Conservation (phyloP, 257 asterid genomes). For the Thymus quinquecostatus region DNA sequence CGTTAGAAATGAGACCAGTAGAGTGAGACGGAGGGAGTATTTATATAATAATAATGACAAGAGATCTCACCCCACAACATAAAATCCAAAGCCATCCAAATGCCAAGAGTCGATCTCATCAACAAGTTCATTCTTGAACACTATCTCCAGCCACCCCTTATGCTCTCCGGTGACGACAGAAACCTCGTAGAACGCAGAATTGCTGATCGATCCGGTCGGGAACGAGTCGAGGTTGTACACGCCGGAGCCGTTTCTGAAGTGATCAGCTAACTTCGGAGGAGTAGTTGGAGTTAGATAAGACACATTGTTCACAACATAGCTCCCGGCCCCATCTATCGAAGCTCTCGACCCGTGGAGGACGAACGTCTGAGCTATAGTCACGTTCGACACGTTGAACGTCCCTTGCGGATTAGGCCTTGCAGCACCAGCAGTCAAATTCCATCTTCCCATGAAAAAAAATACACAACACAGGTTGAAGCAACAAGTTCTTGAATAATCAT, state of each 20-base stretch:
- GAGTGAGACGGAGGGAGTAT: too few relatives aligned
- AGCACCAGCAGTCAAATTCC: slow-evolving; percentile 59
- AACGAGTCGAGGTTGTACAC: slow-evolving; percentile 44
- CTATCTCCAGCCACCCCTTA: slow-evolving; percentile 55
- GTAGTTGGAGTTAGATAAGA: slow-evolving; percentile 52
- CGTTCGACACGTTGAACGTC: slow-evolving; percentile 49
- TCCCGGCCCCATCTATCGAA: slow-evolving; percentile 35
- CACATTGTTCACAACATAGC: slow-evolving; percentile 48
- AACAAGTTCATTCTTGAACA: slow-evolving; percentile 46
- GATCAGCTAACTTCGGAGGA: slow-evolving; percentile 57
- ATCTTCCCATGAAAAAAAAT: slow-evolving; percentile 32
- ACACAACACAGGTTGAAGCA: not conserved
- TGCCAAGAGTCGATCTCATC: slow-evolving; percentile 60
- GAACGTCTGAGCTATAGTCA: slow-evolving; percentile 46
- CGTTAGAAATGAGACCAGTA: too few relatives aligned
- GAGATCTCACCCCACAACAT: slow-evolving; percentile 52
- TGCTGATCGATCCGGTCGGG: slow-evolving; percentile 32
- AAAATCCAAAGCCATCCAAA: slow-evolving; percentile 62
- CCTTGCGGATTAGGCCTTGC: slow-evolving; percentile 73
- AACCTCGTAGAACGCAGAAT: slow-evolving; percentile 40
- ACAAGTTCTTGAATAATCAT: not conserved
- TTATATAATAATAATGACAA: not conserved
- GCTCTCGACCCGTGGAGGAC: slow-evolving; percentile 51
- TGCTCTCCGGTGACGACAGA: slow-evolving; percentile 52
- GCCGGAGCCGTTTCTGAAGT: slow-evolving; percentile 51